Percentiles rank a stretch among this genome's conserved stretches.
Conservation (phyloP, 495 filamentous ascomycete genomes). For the Aspergillus coremiiformis region DNA sequence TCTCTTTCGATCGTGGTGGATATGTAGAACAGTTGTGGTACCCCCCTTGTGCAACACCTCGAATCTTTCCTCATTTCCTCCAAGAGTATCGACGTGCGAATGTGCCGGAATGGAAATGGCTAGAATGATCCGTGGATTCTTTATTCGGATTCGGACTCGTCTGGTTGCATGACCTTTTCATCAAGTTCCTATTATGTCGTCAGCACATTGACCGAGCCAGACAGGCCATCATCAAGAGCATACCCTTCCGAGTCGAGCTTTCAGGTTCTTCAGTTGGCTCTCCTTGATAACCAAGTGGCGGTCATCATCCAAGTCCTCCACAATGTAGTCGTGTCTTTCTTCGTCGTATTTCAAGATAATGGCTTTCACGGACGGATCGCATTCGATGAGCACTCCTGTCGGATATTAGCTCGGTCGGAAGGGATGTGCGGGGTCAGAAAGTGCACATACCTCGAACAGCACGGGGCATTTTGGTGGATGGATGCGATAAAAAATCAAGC, state of each 20-base stretch:
- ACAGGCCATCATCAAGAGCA: slow-evolving; percentile 5
- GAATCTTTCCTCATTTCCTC: neutral
- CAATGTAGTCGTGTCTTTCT: slow-evolving; percentile 61
- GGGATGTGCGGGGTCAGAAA: neutral
- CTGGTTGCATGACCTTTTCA: slow-evolving; percentile 47
- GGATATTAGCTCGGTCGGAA: neutral
- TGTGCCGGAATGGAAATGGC: neutral
- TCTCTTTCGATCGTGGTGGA: neutral
- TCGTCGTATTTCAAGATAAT: slow-evolving; percentile 68
- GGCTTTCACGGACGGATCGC: slow-evolving; percentile 71
- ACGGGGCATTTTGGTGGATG: slow-evolving; percentile 35
- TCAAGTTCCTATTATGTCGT: slow-evolving; percentile 39
- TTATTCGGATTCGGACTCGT: slow-evolving; percentile 46
- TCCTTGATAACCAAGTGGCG: slow-evolving; percentile 66
- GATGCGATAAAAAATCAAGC: neutral
- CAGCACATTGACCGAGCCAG: neutral
- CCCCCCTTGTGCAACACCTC: neutral
- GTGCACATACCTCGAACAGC: slow-evolving; percentile 36
- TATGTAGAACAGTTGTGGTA: neutral
- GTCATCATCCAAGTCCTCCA: slow-evolving; percentile 69
- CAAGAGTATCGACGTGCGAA: neutral
- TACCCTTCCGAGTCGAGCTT: slow-evolving; percentile 56
- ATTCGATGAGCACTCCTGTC: slow-evolving; percentile 64
- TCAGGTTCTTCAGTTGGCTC: slow-evolving; percentile 50
- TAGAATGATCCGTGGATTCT: neutral